Conservation (phyloP, 441 rosid genomes). For the Arabidopsis lyrata region DNA sequence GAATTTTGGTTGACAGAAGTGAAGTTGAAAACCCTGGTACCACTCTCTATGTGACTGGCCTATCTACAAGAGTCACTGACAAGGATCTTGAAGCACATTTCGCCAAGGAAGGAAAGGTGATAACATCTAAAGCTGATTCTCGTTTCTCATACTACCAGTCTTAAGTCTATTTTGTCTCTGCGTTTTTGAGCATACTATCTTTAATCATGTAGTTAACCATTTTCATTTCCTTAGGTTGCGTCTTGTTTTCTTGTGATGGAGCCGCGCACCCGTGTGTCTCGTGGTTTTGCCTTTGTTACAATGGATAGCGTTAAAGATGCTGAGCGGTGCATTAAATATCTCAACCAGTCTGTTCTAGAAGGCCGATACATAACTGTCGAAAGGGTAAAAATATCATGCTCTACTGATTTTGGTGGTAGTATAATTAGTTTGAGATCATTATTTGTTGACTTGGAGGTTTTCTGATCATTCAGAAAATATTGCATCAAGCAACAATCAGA, state of each 20-base stretch:
- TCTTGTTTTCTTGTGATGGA: conserved; percentile 94
- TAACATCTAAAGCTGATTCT: conserved; percentile 12
- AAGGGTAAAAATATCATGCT: conserved; percentile 65
- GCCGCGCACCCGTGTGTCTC: conserved; percentile 93
- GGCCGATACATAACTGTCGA: conserved; percentile 97
- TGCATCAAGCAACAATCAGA: conserved; percentile 96
- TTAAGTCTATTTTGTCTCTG: not conserved
- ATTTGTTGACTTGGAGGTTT: conserved; percentile 83
- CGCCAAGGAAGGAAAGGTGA: conserved; percentile 97
- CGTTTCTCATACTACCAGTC: not conserved
- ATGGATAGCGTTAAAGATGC: conserved; percentile 88
- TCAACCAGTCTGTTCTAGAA: conserved; percentile 94
- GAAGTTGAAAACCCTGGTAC: conserved; percentile 71
- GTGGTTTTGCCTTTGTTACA: conserved; percentile 94
- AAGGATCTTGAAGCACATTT: conserved; percentile 93
- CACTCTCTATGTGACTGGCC: conserved; percentile 93
- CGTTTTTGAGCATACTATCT: not conserved
- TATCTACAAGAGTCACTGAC: conserved; percentile 90
- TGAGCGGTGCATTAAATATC: conserved; percentile 86
- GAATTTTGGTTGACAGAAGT: conserved; percentile 50
- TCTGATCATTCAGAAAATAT: conserved; percentile 95
- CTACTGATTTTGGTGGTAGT: conserved; percentile 37
- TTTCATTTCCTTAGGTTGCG: conserved; percentile 61
- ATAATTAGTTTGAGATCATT: conserved; percentile 45
- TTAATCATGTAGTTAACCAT: conserved; percentile 1